Conservation (phyloP, 176 grass and related monocot genomes). For the Hyparrhenia diplandra region DNA sequence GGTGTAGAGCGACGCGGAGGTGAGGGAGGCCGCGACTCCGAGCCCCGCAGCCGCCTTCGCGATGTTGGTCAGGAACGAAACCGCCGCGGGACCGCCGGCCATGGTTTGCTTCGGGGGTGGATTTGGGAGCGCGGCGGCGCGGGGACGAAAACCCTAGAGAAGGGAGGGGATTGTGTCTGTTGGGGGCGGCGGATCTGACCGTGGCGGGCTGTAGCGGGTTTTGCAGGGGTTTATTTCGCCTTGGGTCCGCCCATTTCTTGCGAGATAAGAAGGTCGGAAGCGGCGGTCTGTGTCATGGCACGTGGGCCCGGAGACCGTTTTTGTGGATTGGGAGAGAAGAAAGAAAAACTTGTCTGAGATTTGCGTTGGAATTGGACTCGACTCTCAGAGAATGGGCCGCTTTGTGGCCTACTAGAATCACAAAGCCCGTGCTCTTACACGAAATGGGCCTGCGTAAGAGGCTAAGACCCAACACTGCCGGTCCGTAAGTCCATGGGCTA, state of each 20-base stretch:
- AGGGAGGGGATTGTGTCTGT: neutral
- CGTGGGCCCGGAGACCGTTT: neutral
- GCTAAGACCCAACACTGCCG: neutral
- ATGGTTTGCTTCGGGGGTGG: neutral
- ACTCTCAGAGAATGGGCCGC: neutral
- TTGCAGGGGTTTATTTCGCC: constrained; percentile 32
- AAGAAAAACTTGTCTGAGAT: constrained; percentile 6
- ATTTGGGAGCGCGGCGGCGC: constrained; percentile 24
- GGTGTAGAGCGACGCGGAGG: constrained; percentile 76
- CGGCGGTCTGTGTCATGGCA: constrained; percentile 10
- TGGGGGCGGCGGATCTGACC: constrained; percentile 12
- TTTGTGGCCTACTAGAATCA: neutral
- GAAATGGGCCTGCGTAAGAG: neutral
- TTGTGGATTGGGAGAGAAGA: constrained; percentile 2
- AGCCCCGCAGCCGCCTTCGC: constrained; percentile 68
- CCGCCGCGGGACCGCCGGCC: constrained; percentile 57
- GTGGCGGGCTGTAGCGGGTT: constrained; percentile 11
- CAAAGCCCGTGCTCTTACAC: neutral
- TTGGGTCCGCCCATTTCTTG: constrained; percentile 39
- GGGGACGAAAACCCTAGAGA: constrained; percentile 42
- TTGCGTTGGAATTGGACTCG: neutral
- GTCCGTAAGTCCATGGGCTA: neutral
- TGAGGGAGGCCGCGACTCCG: constrained; percentile 52
- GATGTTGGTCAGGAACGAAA: constrained; percentile 74
- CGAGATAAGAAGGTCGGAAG: constrained; percentile 30